Evolutionary conservation across 2,329 filamentous ascomycete species (phyloP).

Genomic region (Meredithiella fracta): DNA sequence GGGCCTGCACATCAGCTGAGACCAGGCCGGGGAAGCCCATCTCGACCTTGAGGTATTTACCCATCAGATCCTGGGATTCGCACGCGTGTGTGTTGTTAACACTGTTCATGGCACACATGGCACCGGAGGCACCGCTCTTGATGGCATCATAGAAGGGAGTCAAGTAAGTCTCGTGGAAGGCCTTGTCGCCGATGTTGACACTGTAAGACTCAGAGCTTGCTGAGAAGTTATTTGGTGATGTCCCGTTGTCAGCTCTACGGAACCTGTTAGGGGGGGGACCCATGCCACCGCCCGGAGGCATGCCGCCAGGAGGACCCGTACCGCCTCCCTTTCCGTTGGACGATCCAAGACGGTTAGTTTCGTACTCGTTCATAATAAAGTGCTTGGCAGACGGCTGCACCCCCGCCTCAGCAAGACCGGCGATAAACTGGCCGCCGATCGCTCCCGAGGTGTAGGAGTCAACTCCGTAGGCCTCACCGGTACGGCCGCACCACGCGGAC

Average conservation of each 20-base stretch:
- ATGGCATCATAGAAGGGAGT: slow-evolving; percentile 58
- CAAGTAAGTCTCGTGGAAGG: slow-evolving; percentile 46
- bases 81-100: slow-evolving; percentile 57
- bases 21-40: slow-evolving; percentile 49
- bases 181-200: slow-evolving; percentile 43
- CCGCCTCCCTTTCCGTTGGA: slow-evolving; percentile 17
- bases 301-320: neutral
- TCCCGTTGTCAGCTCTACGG: slow-evolving; percentile 17
- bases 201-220: slow-evolving; percentile 46
- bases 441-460: slow-evolving; percentile 53
- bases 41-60: slow-evolving; percentile 48
- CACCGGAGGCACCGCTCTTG: slow-evolving; percentile 37
- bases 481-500: slow-evolving; percentile 35
- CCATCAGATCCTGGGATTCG: slow-evolving; percentile 50
- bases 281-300: slow-evolving; percentile 33
- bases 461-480: slow-evolving; percentile 48
- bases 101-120: slow-evolving; percentile 52
- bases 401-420: slow-evolving; percentile 22
- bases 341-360: slow-evolving; percentile 42
- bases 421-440: slow-evolving; percentile 23
- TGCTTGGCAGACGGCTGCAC: slow-evolving; percentile 38
- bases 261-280: slow-evolving; percentile 17
- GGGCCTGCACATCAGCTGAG: slow-evolving; percentile 50
- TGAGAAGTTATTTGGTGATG: slow-evolving; percentile 37
- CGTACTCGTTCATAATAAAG: slow-evolving; percentile 61